Evolutionary conservation across 371 early-diverging fungal species (phyloP), one percentile per base, ranked within the genome.

Genomic region (Rhizomucor pusillus): DNA sequence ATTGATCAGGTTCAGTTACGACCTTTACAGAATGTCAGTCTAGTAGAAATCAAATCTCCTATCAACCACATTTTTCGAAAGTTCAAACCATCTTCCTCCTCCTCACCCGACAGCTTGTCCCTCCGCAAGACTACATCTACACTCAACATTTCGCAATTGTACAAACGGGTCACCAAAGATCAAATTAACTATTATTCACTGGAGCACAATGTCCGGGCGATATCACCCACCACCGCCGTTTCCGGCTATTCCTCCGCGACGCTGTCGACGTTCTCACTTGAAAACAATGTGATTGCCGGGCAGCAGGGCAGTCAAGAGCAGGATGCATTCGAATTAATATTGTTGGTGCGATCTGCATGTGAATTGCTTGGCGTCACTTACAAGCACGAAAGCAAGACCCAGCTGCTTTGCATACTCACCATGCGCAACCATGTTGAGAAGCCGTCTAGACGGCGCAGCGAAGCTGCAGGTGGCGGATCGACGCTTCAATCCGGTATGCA

Each of bases 311-410:
- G 20, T 19, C 41, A 56, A 6, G 50, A 69, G 10, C 63, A 65
- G 47, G 77, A 71, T 29, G 73, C 71, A 51, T 57, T 52, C 33
- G 62, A 66, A 40, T 47, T 77, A 57, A 67, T 73, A 54, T 37
- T 63, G 29, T 48, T 77, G 5, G 68, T 73, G 12, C 54, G 62
- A 19, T 65, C 67, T 19, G 62, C 68, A 1, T 73, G 74, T 36
- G 74, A 73, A 50, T 59, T 74, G 11, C 65, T 73, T 19, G 77
- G 72, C 22, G 62, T 73, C 45, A 69, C 72, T 1, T 77, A 73
- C 47, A 53, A 60, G 20, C 67, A 67, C 7, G 71, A 67, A 41
- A 60, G 63, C n/a, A n/a, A n/a, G n/a, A n/a, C n/a, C n/a, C n/a
- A n/a, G n/a, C n/a, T n/a, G n/a, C n/a, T n/a, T n/a, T n/a, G n/a